A percentile compares a stretch with the other conserved stretches of the same genome.
These are phyloP conservation scores for Furcasterigmium furcatum DNA, from an alignment of 2,329 filamentous ascomycete genomes.

Conservation along the genomic window DNA sequence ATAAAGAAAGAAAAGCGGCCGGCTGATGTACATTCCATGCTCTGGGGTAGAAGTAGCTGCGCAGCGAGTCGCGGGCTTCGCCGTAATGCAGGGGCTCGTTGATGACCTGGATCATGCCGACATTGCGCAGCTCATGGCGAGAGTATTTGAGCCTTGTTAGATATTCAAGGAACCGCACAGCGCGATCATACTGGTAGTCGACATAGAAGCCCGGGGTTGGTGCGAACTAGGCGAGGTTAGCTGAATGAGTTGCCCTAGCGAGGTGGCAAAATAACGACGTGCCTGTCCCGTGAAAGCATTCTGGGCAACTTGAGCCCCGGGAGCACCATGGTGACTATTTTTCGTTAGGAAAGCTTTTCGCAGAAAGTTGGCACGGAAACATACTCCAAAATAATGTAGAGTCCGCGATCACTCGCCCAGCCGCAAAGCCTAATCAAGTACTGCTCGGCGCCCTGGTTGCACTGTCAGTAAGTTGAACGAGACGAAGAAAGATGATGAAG, in stretches of 20 bases:
- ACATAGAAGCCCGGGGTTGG: conserved; percentile 49
- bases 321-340: conserved; percentile 40
- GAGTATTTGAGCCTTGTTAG: conserved; percentile 49
- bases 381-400: conserved; percentile 50
- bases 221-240: conserved; percentile 11
- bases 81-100: conserved; percentile 50
- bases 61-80: conserved; percentile 25
- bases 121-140: conserved; percentile 44
- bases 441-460: conserved; percentile 32
- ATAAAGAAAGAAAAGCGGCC: neutral
- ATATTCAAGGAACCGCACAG: conserved; percentile 51
- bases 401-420: conserved; percentile 42
- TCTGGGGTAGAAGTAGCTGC: conserved; percentile 42
- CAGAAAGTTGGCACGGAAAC: neutral
- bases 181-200: conserved; percentile 53
- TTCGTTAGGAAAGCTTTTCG: no score
- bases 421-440: conserved; percentile 43
- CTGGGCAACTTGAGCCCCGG: conserved; percentile 41
- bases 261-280: neutral
- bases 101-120: conserved; percentile 56
- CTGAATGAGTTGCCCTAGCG: neutral
- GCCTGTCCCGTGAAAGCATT: conserved; percentile 45
- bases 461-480: neutral
- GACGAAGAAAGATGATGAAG: neutral
- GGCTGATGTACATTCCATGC: conserved; percentile 22